Evolutionary conservation across 78 protist genomes (phyloP).

Genomic region (Dictyostelium citrinum): DNA sequence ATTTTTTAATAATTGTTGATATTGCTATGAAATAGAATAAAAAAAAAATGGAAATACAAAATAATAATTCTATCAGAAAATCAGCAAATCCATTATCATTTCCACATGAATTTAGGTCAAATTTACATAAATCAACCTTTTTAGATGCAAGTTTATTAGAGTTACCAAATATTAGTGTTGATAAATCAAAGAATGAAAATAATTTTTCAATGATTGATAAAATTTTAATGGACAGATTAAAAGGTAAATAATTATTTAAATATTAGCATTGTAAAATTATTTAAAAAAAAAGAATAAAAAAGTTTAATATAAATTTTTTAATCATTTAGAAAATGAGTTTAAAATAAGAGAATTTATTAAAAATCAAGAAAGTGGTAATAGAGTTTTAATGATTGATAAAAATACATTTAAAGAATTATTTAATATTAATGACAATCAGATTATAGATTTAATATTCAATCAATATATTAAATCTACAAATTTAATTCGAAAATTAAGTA

Average conservation of each 20-base stretch:
- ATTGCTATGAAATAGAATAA: too few species aligned
- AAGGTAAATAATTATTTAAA: too few species aligned
- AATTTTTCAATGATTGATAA: neutral
- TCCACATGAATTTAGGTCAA: neutral
- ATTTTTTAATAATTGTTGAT: too few species aligned
- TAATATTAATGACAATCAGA: neutral
- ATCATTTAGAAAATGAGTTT: constrained; percentile 51
- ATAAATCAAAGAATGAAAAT: neutral
- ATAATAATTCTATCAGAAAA: neutral
- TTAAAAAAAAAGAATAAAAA: too few species aligned
- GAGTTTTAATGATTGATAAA: constrained; percentile 17
- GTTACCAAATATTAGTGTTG: constrained; percentile 50
- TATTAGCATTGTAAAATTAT: too few species aligned
- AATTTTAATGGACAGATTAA: neutral
- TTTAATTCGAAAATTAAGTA: neutral
- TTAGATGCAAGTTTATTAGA: constrained; percentile 43
- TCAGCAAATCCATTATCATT: constrained; percentile 8
- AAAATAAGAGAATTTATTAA: constrained; percentile 27
- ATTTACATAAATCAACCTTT: neutral
- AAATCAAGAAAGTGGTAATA: neutral
- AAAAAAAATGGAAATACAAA: neutral
- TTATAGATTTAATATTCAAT: neutral
- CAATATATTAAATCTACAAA: neutral
- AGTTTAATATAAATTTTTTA: too few species aligned
- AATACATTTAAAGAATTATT: neutral